Base-by-base conservation (phyloP, 1,284 basidiomycete species). In the Ceratobasidium sp. region DNA sequence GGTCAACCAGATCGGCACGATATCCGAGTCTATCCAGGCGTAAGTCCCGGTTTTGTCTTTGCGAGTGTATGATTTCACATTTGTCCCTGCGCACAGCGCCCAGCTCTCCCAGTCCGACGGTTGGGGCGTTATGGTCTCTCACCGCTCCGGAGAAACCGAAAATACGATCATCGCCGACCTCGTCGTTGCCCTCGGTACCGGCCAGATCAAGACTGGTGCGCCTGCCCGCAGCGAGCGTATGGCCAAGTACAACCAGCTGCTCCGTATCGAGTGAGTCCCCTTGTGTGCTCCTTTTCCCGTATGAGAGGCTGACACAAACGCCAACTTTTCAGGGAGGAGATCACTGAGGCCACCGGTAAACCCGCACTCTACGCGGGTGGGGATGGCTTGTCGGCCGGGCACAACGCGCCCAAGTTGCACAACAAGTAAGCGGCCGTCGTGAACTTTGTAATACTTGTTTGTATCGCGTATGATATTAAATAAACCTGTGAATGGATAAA, bases 121-220 rank as follows among this genome's bases (percentile, higher is more conserved):
- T 78, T 99, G 97, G 97, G 96, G 94, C 83, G 94, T 98, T 85
- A 99, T 99, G 97, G 93, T 98, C 83, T 98, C 96, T 77, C 98
- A 99, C 90, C 96, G 98, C 80, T 96, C 92, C 78, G 97, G 97
- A 83, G 96, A 98, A 87, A 95, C 94, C 53, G 93, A 95, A 85
- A 96, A 95, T 85, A 97, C 95, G 76, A 90, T 97, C 84, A 99
- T 99, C 81, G 95, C 98, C 78, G 97, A 99, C 85, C 91, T 99
- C 78, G 91, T 92, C 77, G 96, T 99, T 79, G 98, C 92, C 75
- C 94, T 98, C 79, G 94, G 94, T 78, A 88, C 88, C 74, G 96
- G 96, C 79, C 93, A 98, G 85, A 98, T 98, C 89, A 98, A 99
- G 92, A 97, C 97, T 74, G 97, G 97, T 86, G 96, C 95, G 59